These are phyloP conservation scores for Symmetrospora coprosmae DNA, from an alignment of 768 basidiomycete genomes.

Conservation along the genomic window DNA sequence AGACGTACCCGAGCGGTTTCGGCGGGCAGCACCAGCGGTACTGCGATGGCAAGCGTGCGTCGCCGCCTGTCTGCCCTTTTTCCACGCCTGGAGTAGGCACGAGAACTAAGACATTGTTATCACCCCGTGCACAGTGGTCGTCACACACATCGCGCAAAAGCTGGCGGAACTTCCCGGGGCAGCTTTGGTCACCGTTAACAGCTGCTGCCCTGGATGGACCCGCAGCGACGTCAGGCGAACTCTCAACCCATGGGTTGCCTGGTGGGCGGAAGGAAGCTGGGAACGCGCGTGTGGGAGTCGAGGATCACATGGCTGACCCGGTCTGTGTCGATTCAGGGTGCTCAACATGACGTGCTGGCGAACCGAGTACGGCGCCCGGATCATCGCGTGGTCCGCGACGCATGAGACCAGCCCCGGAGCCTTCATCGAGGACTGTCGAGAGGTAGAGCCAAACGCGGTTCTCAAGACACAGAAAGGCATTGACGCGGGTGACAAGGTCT, in stretches of 20 bases:
- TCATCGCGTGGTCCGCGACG: not conserved
- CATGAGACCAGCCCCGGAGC: not conserved
- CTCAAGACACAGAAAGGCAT: not conserved
- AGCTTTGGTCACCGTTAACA: not conserved
- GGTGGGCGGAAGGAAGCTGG: no score
- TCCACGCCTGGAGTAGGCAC: not conserved
- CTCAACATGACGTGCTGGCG: not conserved
- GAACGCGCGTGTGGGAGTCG: no score
- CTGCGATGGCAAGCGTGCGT: not conserved
- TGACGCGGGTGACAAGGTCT: not conserved
- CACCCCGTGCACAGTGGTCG: not conserved
- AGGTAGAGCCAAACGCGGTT: not conserved
- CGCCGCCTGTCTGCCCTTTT: no score
- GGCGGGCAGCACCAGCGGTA: not conserved
- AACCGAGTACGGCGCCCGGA: not conserved
- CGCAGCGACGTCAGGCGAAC: no score
- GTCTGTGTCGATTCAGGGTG: no score
- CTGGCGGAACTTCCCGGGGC: not conserved
- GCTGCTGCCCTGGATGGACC: constrained; percentile 7
- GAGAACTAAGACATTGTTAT: not conserved
- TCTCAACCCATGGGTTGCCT: no score
- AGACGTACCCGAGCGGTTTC: no score
- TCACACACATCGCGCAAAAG: not conserved
- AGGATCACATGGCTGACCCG: no score
- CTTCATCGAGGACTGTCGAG: not conserved